Evolutionary conservation across 1,284 basidiomycete species (phyloP).

Genomic region (Cryptococcus sp.): DNA sequence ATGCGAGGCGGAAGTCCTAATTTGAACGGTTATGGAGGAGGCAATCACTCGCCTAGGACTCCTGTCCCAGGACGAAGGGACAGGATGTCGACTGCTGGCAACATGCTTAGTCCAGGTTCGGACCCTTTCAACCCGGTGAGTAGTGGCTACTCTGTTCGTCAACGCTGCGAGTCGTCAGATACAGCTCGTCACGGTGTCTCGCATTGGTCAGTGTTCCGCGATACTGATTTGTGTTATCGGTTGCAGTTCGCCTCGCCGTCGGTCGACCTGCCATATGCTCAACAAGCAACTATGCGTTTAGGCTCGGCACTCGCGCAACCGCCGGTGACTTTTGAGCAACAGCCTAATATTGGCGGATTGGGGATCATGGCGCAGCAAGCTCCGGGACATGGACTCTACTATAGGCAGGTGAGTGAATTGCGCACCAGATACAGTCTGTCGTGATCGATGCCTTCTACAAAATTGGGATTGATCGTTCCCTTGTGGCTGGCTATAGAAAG

Average conservation of each 20-base stretch:
- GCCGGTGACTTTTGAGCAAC: conserved; percentile 43
- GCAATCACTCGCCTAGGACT: conserved; percentile 31
- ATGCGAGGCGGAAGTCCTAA: conserved; percentile 26
- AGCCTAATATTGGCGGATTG: conserved; percentile 49
- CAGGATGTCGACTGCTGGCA: conserved; percentile 41
- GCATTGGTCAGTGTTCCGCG: neutral
- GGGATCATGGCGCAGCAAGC: conserved; percentile 38
- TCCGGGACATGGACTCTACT: conserved; percentile 18
- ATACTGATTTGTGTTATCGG: conserved; percentile 7
- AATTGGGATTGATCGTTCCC: too few species aligned
- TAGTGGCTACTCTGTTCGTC: conserved; percentile 2
- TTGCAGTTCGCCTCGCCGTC: conserved; percentile 42
- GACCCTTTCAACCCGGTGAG: conserved; percentile 54
- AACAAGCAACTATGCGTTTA: conserved; percentile 30
- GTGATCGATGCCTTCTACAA: too few species aligned
- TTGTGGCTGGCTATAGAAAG: too few species aligned
- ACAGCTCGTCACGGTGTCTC: neutral
- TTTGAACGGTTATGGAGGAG: conserved; percentile 14
- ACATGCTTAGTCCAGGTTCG: conserved; percentile 52
- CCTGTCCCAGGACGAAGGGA: conserved; percentile 36
- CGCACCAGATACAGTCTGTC: neutral
- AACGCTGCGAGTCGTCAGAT: too few species aligned
- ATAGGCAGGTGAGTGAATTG: conserved; percentile 10
- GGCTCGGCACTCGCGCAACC: conserved; percentile 30
- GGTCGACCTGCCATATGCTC: conserved; percentile 44